Evolutionary conservation across 352 stramenopile genomes (phyloP).

Genomic region (Pythium guiyangense): DNA sequence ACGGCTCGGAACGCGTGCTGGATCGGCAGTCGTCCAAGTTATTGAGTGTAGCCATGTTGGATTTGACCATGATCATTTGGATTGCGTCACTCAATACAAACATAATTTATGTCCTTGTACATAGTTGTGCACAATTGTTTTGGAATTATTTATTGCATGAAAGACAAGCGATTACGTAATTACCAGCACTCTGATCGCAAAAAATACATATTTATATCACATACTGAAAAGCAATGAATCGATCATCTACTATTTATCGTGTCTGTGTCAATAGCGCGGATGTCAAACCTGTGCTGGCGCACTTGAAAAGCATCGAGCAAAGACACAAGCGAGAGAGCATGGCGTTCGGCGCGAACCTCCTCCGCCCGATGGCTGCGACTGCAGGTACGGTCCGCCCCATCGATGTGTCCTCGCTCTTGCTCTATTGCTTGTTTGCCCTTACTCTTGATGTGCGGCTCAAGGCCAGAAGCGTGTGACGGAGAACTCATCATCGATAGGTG

Average conservation of each 20-base stretch:
- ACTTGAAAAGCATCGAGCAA: background rate
- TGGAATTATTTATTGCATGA: no score
- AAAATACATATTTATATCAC: background rate
- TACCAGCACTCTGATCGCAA: background rate
- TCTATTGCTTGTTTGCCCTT: background rate
- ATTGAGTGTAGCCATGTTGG: no score
- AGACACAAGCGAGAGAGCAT: background rate
- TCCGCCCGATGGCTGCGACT: slow-evolving; percentile 25
- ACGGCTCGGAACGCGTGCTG: no score
- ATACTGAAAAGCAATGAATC: background rate
- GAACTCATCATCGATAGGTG: slow-evolving; percentile 19
- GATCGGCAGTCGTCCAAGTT: no score
- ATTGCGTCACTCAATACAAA: no score
- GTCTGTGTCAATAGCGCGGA: background rate
- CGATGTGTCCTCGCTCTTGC: slow-evolving; percentile 1
- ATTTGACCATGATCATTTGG: no score
- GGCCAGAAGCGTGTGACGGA: slow-evolving; percentile 2
- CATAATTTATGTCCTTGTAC: no score
- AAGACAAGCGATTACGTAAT: background rate
- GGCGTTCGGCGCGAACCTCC: slow-evolving; percentile 16
- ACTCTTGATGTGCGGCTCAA: background rate
- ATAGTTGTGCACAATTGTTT: no score
- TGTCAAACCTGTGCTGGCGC: background rate
- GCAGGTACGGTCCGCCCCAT: slow-evolving; percentile 12
- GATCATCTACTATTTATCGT: no score